Evolutionary conservation across 2,329 filamentous ascomycete genomes (phyloP).

Genomic region (Neonectria ditissima): DNA sequence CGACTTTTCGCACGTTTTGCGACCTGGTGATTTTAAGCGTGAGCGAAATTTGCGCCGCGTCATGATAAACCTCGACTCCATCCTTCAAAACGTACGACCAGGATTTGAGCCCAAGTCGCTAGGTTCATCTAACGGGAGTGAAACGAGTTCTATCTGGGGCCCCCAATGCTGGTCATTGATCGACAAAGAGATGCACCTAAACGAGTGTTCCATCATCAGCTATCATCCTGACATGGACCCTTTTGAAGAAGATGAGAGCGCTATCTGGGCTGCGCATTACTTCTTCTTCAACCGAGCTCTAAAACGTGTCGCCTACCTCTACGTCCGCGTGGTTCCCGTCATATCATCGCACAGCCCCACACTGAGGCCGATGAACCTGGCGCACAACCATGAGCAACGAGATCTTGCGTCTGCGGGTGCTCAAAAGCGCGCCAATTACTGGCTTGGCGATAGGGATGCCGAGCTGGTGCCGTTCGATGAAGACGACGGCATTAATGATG

Average conservation of each 20-base stretch:
- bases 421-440: conserved; percentile 84
- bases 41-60: conserved; percentile 84
- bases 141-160: conserved; percentile 78
- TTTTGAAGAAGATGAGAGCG: conserved; percentile 90
- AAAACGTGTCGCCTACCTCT: conserved; percentile 94
- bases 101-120: conserved; percentile 61
- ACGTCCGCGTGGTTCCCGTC: conserved; percentile 87
- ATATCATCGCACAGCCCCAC: conserved; percentile 73
- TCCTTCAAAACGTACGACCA: conserved; percentile 86
- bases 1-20: conserved; percentile 93
- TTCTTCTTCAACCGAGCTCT: conserved; percentile 96
- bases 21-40: conserved; percentile 89
- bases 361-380: conserved; percentile 51
- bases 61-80: conserved; percentile 89
- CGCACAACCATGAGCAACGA: conserved; percentile 42
- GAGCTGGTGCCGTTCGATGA: conserved; percentile 59
- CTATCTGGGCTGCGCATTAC: conserved; percentile 95
- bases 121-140: conserved; percentile 55
- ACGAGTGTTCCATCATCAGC: conserved; percentile 89
- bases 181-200: conserved; percentile 93
- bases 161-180: conserved; percentile 92
- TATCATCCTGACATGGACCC: conserved; percentile 92
- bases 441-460: conserved; percentile 79
- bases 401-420: conserved; percentile 52
- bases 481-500: conserved; percentile 61